Evolutionary conservation across 495 filamentous ascomycete genomes (phyloP).

Genomic region (Hypoxylon crocopeplum): DNA sequence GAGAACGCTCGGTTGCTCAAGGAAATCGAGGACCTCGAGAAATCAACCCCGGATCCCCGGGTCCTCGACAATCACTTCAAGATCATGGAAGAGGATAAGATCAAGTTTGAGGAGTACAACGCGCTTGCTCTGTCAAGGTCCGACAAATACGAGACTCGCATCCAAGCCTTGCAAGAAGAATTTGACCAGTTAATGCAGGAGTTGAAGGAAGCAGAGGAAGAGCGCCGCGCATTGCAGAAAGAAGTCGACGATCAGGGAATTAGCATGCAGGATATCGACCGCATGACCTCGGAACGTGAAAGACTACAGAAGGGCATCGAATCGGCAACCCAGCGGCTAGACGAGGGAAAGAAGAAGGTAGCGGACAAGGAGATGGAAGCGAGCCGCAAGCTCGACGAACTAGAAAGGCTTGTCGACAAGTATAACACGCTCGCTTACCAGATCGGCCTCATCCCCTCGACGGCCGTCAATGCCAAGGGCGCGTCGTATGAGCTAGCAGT

Average conservation of each 20-base stretch:
- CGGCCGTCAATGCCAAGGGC: conserved; percentile 84
- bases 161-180: conserved; percentile 78
- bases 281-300: conserved; percentile 94
- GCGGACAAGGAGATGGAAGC: conserved; percentile 86
- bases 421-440: conserved; percentile 96
- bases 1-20: conserved; percentile 78
- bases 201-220: conserved; percentile 78
- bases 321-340: conserved; percentile 71
- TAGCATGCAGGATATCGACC: conserved; percentile 96
- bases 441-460: conserved; percentile 83
- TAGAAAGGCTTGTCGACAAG: conserved; percentile 82
- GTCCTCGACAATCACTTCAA: conserved; percentile 83
- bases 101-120: conserved; percentile 94
- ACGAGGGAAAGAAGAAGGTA: conserved; percentile 81
- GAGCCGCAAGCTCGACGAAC: conserved; percentile 80
- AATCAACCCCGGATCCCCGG: conserved; percentile 78
- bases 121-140: conserved; percentile 76
- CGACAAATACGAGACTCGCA: conserved; percentile 80
- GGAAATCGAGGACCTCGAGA: conserved; percentile 88
- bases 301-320: conserved; percentile 86
- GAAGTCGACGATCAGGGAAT: conserved; percentile 91
- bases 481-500: conserved; percentile 82
- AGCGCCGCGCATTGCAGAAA: conserved; percentile 77
- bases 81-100: conserved; percentile 86
- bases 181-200: conserved; percentile 78